A percentile compares a stretch with the other conserved stretches of the same genome.
These are phyloP conservation scores for barley (Hordeum vulgare) DNA, from an alignment of 176 grass and related monocot species.

Conservation along the genomic window DNA sequence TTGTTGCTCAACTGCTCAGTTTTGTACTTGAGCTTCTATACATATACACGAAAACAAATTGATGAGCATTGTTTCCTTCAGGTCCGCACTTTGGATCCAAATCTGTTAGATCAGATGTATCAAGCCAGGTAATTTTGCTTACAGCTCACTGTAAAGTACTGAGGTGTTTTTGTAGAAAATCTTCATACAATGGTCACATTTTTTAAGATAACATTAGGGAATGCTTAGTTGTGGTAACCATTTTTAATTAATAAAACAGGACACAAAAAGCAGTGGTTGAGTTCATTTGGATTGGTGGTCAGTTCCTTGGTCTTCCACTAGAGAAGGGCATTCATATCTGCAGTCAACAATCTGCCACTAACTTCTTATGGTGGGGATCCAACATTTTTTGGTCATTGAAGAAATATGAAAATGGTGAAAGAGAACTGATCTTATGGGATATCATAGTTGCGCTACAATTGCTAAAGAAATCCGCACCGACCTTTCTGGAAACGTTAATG, in stretches of 20 bases:
- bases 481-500: slow-evolving; percentile 46
- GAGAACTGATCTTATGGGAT: slow-evolving; percentile 59
- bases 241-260: slow-evolving; percentile 20
- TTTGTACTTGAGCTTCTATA: slow-evolving; percentile 9
- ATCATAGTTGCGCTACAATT: slow-evolving; percentile 42
- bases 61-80: slow-evolving; percentile 25
- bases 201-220: not conserved
- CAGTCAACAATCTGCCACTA: slow-evolving; percentile 12
- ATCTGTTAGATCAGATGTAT: slow-evolving; percentile 90
- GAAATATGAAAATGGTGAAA: slow-evolving; percentile 57
- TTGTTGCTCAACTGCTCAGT: slow-evolving; percentile 17
- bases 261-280: slow-evolving; percentile 23
- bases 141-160: not conserved
- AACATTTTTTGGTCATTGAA: slow-evolving; percentile 59
- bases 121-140: slow-evolving; percentile 66
- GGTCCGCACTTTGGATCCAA: slow-evolving; percentile 65
- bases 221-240: not conserved
- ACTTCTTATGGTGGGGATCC: slow-evolving; percentile 50
- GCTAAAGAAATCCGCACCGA: slow-evolving; percentile 41
- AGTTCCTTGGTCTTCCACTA: slow-evolving; percentile 53
- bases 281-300: slow-evolving; percentile 61
- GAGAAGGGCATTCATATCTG: slow-evolving; percentile 24
- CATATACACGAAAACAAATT: slow-evolving; percentile 8
- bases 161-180: not conserved
- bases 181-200: not conserved